phyloP scores from a whole-genome alignment of 2,329 filamentous ascomycete species.

The Monilinia polystroma region DNA sequence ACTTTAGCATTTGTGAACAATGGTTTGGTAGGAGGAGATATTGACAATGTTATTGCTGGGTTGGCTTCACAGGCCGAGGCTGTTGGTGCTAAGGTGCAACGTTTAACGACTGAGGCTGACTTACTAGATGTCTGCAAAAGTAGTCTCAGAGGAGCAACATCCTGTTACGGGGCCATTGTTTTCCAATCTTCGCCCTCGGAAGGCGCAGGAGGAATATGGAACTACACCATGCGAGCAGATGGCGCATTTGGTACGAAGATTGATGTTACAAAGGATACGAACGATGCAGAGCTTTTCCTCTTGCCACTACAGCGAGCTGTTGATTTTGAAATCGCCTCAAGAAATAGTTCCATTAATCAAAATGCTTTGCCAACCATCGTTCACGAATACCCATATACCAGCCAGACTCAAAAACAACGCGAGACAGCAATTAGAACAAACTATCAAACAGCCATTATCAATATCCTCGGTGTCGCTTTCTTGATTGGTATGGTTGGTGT shows the following conservation, averaged over 20 bases:
- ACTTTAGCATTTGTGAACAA: conserved; percentile 79
- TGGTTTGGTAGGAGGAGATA: conserved; percentile 65
- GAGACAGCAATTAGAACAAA: conserved; percentile 61
- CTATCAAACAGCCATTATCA: conserved; percentile 73
- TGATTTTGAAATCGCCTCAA: conserved; percentile 66
- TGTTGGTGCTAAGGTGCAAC: conserved; percentile 55
- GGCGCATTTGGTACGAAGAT: conserved; percentile 66
- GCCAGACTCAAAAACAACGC: conserved; percentile 65
- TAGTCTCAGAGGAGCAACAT: conserved; percentile 63
- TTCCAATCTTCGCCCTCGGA: conserved; percentile 75
- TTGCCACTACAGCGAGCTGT: conserved; percentile 78
- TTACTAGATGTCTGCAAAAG: conserved; percentile 63
- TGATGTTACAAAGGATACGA: conserved; percentile 61
- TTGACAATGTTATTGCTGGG: conserved; percentile 66
- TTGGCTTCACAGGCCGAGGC: conserved; percentile 58
- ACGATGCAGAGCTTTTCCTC: conserved; percentile 75
- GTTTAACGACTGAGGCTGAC: conserved; percentile 54
- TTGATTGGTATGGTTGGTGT: conserved; percentile 78
- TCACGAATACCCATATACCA: conserved; percentile 77
- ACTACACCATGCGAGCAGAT: conserved; percentile 81
- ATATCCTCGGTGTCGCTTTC: conserved; percentile 75
- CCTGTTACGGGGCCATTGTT: conserved; percentile 70
- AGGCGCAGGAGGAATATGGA: conserved; percentile 69
- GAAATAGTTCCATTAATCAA: conserved; percentile 48
- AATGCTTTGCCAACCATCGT: conserved; percentile 46